phyloP scores from a whole-genome alignment of 805 yeast species.

The Myxozyma lipomycoides region DNA sequence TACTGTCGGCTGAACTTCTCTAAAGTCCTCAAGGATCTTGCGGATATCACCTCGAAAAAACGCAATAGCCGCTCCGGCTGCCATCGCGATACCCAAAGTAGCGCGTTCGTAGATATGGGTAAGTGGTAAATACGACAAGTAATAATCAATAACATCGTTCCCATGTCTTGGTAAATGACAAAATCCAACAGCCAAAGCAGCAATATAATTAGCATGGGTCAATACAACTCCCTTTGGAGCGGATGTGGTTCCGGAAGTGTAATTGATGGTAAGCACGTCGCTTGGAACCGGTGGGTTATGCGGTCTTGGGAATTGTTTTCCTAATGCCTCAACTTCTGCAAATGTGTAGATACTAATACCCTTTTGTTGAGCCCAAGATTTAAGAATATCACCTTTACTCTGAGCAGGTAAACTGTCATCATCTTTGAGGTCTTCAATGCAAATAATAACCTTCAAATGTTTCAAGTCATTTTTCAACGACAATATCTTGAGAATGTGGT shows the following conservation, averaged over 20 bases:
- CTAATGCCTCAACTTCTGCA: conserved; percentile 40
- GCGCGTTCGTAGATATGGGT: conserved; percentile 58
- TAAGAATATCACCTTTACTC: conserved; percentile 33
- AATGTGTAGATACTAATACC: conserved; percentile 38
- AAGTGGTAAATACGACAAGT: conserved; percentile 48
- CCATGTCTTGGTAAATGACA: conserved; percentile 18
- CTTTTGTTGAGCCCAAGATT: conserved; percentile 32
- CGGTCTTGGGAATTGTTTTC: conserved; percentile 46
- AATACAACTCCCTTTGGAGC: conserved; percentile 66
- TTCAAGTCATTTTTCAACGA: conserved; percentile 44
- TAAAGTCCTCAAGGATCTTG: conserved; percentile 56
- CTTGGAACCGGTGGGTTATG: conserved; percentile 50
- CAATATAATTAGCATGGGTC: conserved; percentile 49
- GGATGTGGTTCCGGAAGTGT: conserved; percentile 76
- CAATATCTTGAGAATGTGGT: conserved; percentile 48
- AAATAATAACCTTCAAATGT: conserved; percentile 50
- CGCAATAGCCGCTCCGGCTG: conserved; percentile 50
- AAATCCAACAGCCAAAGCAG: conserved; percentile 44
- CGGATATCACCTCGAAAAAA: conserved; percentile 52
- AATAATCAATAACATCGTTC: conserved; percentile 35
- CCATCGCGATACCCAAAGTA: conserved; percentile 43
- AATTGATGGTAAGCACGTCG: conserved; percentile 57
- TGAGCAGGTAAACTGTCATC: conserved; percentile 36
- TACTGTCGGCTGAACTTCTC: conserved; percentile 50
- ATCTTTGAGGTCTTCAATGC: conserved; percentile 47